Evolutionary conservation across 805 yeast genomes (phyloP), one percentile per base, ranked within the genome.

Genomic region (Suhomyces sp.): DNA sequence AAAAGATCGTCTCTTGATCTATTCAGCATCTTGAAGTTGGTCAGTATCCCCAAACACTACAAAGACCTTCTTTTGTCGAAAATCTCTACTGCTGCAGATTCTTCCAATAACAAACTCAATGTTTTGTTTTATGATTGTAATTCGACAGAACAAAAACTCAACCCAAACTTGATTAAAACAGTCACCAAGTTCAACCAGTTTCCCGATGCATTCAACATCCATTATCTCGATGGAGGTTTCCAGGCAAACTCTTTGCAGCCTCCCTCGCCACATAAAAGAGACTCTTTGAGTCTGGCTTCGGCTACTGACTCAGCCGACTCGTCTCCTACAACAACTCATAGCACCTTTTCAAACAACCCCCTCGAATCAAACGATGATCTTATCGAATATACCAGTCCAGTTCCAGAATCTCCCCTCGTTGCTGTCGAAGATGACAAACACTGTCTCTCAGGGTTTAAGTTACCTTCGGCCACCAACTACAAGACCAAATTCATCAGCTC

Each of bases 401-500:
- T 56, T 3, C 48, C 56, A 19, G 27, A 35, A 8, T 36, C 47
- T 2, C 40, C 48, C 3, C 44, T n/a, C 22, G 29, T 22, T 9
- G 23, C 27, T 3, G 23, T 29, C 9, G 50, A 49, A 17, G 24
- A 9, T 50, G 26, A 50, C 38, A 19, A 41, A 17, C 15, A 50
- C 38, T 60, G 55, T 27, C 60, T 77, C 23, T 68, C 78, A 0
- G 79, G 80, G 1, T 76, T 77, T 58, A 66, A 73, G 9, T 60
- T 77, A 26, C 81, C 81, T 4, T 65, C 76, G 5, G 69, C 73
- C 3, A 68, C 75, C 3, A 71, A 74, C 29, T 63, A 70, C 22
- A 65, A 67, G 46, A 69, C 65, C 46, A 71, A 68, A 56, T 69
- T 74, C 48, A 61, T 74, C 17, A 64, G 69, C 44, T 65, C 73